phyloP scores from a whole-genome alignment of 176 grass and related monocot genomes.

The Phoenix dactylifera region DNA sequence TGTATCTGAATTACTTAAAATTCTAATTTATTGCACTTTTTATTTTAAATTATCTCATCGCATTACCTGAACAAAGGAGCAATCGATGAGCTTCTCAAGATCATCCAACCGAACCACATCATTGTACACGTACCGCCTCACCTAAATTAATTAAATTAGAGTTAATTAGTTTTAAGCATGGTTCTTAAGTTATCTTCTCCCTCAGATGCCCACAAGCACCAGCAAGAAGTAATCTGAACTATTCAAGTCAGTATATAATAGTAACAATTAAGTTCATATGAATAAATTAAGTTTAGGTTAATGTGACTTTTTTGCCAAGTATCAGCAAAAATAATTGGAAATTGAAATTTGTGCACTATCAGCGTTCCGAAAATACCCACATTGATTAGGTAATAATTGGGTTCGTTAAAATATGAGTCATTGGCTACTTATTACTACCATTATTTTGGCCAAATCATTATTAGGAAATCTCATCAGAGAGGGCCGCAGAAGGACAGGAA shows the following conservation, averaged over 20 bases:
- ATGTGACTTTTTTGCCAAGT: no score
- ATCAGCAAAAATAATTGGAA: no score
- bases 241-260: no score
- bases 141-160: constrained; percentile 25
- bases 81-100: constrained; percentile 85
- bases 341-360: no score
- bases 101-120: constrained; percentile 85
- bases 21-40: neutral
- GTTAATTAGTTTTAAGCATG: neutral
- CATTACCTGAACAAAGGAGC: constrained; percentile 81
- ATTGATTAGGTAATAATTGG: constrained; percentile 4
- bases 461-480: neutral
- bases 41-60: no score
- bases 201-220: no score
- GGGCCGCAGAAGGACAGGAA: neutral
- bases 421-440: neutral
- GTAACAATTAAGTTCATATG: no score
- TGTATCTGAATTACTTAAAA: neutral
- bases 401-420: constrained; percentile 5
- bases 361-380: neutral
- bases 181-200: no score
- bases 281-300: no score
- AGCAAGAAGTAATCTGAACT: no score
- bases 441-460: neutral
- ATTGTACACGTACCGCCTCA: constrained; percentile 87